These are phyloP conservation scores for Pseudogymnoascus sp. DNA, from an alignment of 2,329 filamentous ascomycete genomes.

Conservation along the genomic window DNA sequence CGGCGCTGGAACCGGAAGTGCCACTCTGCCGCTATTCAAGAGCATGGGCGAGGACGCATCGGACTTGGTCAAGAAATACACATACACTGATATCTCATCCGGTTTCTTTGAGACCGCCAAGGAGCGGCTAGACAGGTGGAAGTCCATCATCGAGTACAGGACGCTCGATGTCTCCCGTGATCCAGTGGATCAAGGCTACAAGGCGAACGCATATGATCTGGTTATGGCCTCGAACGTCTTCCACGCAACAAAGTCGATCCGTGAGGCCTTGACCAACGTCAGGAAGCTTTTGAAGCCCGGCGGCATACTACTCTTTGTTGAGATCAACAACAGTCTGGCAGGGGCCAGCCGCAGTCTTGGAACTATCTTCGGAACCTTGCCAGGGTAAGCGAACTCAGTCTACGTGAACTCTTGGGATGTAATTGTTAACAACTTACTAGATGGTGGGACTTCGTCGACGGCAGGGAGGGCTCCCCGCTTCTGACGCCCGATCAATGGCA, in stretches of 20 bases:
- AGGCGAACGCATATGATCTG: conserved; percentile 22
- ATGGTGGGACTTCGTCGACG: not conserved
- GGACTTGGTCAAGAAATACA: conserved; percentile 16
- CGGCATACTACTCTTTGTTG: conserved; percentile 15
- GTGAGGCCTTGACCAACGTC: conserved; percentile 16
- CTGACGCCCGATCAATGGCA: conserved; percentile 1
- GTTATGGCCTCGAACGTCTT: conserved; percentile 23
- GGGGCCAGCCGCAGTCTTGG: not conserved
- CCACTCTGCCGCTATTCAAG: conserved; percentile 16
- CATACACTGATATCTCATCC: conserved; percentile 21
- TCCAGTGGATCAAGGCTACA: conserved; percentile 29
- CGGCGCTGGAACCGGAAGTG: conserved; percentile 19
- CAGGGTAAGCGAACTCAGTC: not conserved
- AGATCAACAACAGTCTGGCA: not conserved
- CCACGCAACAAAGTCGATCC: conserved; percentile 19
- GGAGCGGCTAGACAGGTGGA: conserved; percentile 10
- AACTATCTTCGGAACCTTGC: not conserved
- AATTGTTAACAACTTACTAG: not conserved
- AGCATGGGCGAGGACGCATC: conserved; percentile 9
- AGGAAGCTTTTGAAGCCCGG: conserved; percentile 16
- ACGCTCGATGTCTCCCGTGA: conserved; percentile 30
- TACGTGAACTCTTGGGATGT: not conserved
- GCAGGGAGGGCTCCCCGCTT: not conserved
- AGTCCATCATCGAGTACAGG: conserved; percentile 25
- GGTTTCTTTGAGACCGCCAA: conserved; percentile 30